Evolutionary conservation across 2,329 filamentous ascomycete species (phyloP), one percentile per base, ranked within the genome.

Genomic region (Trichoderma hamatum): DNA sequence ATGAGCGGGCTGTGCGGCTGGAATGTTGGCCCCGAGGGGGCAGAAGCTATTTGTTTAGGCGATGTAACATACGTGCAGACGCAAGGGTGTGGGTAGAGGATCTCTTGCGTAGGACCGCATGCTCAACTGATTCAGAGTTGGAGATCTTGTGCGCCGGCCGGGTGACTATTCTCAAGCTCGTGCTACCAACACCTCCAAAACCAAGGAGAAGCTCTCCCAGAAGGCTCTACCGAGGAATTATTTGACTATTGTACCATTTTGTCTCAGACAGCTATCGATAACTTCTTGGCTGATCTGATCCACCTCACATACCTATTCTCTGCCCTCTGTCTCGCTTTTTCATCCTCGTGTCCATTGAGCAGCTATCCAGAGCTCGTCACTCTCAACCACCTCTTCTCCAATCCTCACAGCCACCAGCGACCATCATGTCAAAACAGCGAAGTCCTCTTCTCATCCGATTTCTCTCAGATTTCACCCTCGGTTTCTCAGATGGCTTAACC

Each of bases 401-500:
- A 6, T 43, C 39, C 16, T n/a, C 16, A 34, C 3, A 56, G 10
- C 51, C 14, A 36, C 56, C 11, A 34, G 36, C 24, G n/a, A 26
- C 9, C 14, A 77, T 75, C 73, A 71, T 72, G 36, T 66, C 68
- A 24, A 70, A 67, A 16, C 65, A 73, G 3, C 70, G 72, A 13
- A 78, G 71, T n/a, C 78, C 77, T 3, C 71, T 71, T 1, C 72
- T 80, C 21, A 74, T 77, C 1, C 80, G 80, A 14, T 83, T 89
- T 71, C 78, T 89, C 14, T 84, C 85, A 49, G 89, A 92, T 78
- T 87, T 90, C 69, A 93, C 91, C 1, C 87, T 93, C 70, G 91
- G 91, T 26, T 88, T 93, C 71, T 88, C 90, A 0, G 91, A 93
- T 79, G 91, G 91, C 14, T 81, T 93, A 70, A 93, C 91, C 0